Base-by-base conservation (phyloP, 345 rosid species). In the Populus simonii region DNA sequence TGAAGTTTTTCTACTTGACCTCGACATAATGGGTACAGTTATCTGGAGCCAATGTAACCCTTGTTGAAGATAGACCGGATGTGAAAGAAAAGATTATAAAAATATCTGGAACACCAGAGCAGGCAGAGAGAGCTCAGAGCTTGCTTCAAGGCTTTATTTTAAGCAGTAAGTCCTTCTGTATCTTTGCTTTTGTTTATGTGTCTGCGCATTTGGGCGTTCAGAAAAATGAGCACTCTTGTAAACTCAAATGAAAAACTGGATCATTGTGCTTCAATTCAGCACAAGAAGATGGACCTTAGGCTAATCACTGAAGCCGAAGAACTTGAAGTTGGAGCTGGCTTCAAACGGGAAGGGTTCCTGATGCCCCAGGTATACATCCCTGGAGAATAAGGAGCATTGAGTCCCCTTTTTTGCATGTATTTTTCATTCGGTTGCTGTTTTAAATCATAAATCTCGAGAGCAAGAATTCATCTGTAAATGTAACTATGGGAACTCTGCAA, bases 51-150 rank as follows among this genome's bases (percentile, higher is more conserved):
- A 91, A 85, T 70, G 92, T 96, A 71, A 87, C 87, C 33, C 86
- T 96, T 29, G 84, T 94, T 22, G 97, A 92, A 83, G 97, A 92
- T 80, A 81, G 86, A 73, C 92, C 91, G 1, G 96, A 90, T 2
- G 89, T 82, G 75, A 82, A 87, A 7, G 92, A 90, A 72, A 96
- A 90, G 82, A 85, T 88, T 36, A 94, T 96, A 77, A 88, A 87
- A 84, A 90, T 96, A 80, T 92, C 98, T 18, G 99, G 99, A 72
- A 94, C 98, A 63, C 97, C 97, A 0, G 98, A 96, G 80, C 98
- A 96, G 84, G 94, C 89, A 17, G 99, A 92, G 86, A 89, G 93
- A 87, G 99, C 98, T 36, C 98, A 96, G 84, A 94, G 97, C 84
- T 84, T 96, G 84, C 97, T 96, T 83, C 98, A 96, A 82, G 98